Evolutionary conservation across 2,329 filamentous ascomycete genomes (phyloP), one percentile per base, ranked within the genome.

Genomic region (Cryphonectria parasitica): DNA sequence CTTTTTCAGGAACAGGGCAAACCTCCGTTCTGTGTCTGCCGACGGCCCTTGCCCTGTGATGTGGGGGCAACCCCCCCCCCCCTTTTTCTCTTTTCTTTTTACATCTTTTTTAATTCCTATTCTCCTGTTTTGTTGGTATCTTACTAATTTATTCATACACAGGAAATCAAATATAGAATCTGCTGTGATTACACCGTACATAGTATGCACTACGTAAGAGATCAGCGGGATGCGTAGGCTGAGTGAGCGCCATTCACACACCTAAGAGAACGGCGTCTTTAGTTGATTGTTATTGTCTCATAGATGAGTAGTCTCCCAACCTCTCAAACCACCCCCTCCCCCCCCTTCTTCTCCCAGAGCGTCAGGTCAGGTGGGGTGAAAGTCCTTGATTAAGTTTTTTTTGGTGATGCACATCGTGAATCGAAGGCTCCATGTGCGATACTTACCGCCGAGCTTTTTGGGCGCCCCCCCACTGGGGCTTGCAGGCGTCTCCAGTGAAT

Each of bases 261-360:
- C 11, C 7, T 25, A 19, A 17, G 17, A 31, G 54, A 3, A 58
- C 17, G 34, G 31, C 58, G 58, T 70, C 45, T 49, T 64, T 66
- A 61, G 69, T 39, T 49, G 69, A 43, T 70, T 70, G 65, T 52
- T 31, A 34, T 34, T 71, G 69, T 71, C 69, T 71, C 69, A 68
- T n/a, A 41, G 66, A 71, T 58, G 45, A 45, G 64, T 36, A 65
- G 66, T 61, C 52, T 61, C 60, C 69, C 63, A 17, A 45, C 19
- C 43, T n/a, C 22, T 6, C 45, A n/a, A 2, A 39, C 34, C 34
- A 34, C 7, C 8, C 36, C 36, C 10, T 6, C 34, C 34, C 34
- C 34, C 34, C 34, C 34, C 17, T 17, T 22, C 43, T 17, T 22
- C 43, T 8, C 22, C 19, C 28, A 61, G 34, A 49, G 41, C 52